These are phyloP conservation scores for Cystoderma amianthinum DNA, from an alignment of 768 basidiomycete genomes.

Conservation along the genomic window DNA sequence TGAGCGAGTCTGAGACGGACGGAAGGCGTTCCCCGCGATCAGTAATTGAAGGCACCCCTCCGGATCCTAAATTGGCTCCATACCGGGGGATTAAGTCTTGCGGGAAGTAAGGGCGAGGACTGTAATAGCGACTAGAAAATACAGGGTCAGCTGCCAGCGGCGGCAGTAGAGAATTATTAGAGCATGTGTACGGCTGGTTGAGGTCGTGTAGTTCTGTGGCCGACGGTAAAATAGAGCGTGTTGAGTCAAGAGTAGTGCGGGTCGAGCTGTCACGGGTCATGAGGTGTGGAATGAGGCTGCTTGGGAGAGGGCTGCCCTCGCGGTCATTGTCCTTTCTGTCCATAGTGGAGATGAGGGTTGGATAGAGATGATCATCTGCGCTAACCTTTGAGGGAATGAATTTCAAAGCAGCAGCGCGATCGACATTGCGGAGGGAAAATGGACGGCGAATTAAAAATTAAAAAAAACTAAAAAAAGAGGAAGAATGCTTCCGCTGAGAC, in stretches of 20 bases:
- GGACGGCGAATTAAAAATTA: constrained; percentile 14
- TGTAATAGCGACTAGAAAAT: constrained; percentile 3
- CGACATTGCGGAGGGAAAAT: constrained; percentile 30
- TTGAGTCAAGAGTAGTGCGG: constrained; percentile 14
- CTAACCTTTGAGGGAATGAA: constrained; percentile 4
- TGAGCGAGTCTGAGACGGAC: neutral
- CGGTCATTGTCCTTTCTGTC: constrained; percentile 15
- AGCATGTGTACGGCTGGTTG: neutral
- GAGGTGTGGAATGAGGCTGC: constrained; percentile 42
- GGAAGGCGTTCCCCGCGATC: neutral
- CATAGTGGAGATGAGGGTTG: constrained; percentile 9
- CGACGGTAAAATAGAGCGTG: constrained; percentile 4
- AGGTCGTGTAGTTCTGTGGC: neutral
- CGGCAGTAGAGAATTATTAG: constrained; percentile 3
- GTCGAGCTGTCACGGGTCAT: constrained; percentile 22
- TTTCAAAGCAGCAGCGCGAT: constrained; percentile 19
- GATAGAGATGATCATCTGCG: neutral
- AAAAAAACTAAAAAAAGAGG: neutral
- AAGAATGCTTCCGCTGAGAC: neutral
- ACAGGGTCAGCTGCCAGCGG: constrained; percentile 6
- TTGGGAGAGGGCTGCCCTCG: constrained; percentile 43
- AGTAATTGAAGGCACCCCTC: too few relatives aligned
- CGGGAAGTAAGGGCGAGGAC: constrained; percentile 2
- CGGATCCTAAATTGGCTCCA: neutral
- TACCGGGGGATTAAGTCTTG: neutral